Base-by-base conservation (phyloP, 2,329 filamentous ascomycete species). In the Colletotrichum spaethianum region DNA sequence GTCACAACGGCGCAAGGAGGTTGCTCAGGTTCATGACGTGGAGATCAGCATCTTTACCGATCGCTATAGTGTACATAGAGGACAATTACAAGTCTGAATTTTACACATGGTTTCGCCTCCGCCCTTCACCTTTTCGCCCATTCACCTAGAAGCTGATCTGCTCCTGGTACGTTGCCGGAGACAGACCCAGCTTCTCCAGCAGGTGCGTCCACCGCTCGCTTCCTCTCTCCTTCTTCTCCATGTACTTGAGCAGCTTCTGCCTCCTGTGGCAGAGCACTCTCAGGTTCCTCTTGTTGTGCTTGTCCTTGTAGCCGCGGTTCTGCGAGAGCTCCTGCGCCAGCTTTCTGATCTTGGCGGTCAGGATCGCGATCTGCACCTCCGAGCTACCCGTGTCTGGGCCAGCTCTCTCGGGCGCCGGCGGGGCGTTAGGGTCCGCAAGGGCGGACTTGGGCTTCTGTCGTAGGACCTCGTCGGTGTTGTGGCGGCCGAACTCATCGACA, bases 291-390 rank as follows among this genome's bases (percentile, higher is more conserved):
- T 97, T 98, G 85, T 98, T 98, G 81, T 94, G 90, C 86, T 97
- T 98, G 80, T 99, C 96, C 80, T 93, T 94, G 81, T 93, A 90
- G 6, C 93, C 94, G 76, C 86, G 83, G 72, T 91, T 89, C 52
- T 85, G 87, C 78, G 93, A 88, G 63, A 98, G 83, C 75, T 92
- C 91, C 76, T 93, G 88, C 20, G 93, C 92, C 61, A 99, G 82
- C 31, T 93, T 91, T 74, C 94, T 88, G 80, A 99, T 99, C 88
- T 98, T 98, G 69, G 94, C 90, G 3, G 96, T 99, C 80, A 99
- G 83, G 77, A 99, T 97, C 56, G 95, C 95, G 75, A 97, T 94
- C 86, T 99, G 96, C n/a, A 99, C 97, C 84, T 99, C 96, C 8
- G 94, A 94, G 77, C 94, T 97, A 44, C 96, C 96, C 0, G 96